Percentiles rank a stretch among this genome's conserved stretches.
Conservation (phyloP, 2,329 filamentous ascomycete species). For the Daldinia sp. region DNA sequence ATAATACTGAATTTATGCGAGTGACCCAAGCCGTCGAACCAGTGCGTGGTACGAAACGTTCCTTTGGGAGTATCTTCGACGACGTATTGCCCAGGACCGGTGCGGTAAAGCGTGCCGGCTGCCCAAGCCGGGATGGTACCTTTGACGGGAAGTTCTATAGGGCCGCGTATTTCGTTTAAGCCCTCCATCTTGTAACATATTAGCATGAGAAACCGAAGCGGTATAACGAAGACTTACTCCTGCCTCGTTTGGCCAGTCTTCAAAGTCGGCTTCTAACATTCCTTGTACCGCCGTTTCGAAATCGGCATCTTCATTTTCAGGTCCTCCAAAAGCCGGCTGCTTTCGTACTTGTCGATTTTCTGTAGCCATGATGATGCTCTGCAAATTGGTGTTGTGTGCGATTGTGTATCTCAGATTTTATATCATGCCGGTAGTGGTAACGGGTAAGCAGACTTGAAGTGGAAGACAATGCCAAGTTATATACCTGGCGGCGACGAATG, state of each 20-base stretch:
- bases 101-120: conserved; percentile 78
- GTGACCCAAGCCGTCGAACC: conserved; percentile 84
- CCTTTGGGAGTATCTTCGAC: conserved; percentile 69
- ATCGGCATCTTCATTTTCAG: conserved; percentile 40
- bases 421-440: neutral
- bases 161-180: conserved; percentile 73
- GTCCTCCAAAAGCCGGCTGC: conserved; percentile 16
- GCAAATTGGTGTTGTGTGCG: neutral
- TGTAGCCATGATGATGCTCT: conserved; percentile 14
- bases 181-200: conserved; percentile 70
- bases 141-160: conserved; percentile 71
- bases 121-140: conserved; percentile 78
- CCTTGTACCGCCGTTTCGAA: conserved; percentile 40
- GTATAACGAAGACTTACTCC: conserved; percentile 55
- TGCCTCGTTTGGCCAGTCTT: conserved; percentile 64
- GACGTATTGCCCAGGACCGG: conserved; percentile 75
- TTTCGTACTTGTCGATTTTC: neutral
- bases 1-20: conserved; percentile 79
- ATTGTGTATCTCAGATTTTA: neutral
- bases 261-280: conserved; percentile 41
- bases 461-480: neutral
- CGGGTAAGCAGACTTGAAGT: neutral
- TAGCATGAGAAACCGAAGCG: conserved; percentile 17
- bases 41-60: conserved; percentile 75
- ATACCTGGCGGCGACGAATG: neutral